Evolutionary conservation across 2,329 filamentous ascomycete genomes (phyloP).

Genomic region (Pseudodiploospora longispora): DNA sequence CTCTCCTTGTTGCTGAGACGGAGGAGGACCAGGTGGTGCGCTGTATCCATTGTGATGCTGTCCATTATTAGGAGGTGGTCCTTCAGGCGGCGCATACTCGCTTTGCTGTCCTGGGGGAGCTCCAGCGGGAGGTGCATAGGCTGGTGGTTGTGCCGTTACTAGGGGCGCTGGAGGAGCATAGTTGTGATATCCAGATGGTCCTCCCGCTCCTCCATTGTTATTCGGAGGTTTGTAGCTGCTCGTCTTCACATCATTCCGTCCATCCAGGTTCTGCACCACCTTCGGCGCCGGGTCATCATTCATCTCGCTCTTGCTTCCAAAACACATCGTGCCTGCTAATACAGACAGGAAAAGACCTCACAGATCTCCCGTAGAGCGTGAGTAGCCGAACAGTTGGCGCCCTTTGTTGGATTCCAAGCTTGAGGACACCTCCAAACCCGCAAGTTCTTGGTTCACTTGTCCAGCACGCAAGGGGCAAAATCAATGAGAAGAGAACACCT

Average conservation of each 20-base stretch:
- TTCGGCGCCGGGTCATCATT: constrained; percentile 32
- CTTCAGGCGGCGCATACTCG: constrained; percentile 14
- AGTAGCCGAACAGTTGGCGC: too few species aligned
- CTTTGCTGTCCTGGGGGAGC: constrained; percentile 19
- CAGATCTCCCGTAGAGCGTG: too few species aligned
- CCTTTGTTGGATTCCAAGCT: too few species aligned
- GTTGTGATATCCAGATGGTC: constrained; percentile 6
- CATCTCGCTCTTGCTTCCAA: constrained; percentile 35
- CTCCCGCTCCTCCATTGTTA: constrained; percentile 4
- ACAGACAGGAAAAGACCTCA: too few species aligned
- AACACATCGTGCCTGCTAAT: constrained; percentile 34
- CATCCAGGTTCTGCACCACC: constrained; percentile 25
- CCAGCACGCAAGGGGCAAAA: too few species aligned
- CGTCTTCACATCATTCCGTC: constrained; percentile 19
- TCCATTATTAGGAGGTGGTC: constrained; percentile 18
- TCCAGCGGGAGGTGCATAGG: constrained; percentile 25
- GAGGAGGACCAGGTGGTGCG: constrained; percentile 27
- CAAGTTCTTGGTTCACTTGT: too few species aligned
- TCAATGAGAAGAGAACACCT: too few species aligned
- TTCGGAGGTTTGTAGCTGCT: constrained; percentile 6
- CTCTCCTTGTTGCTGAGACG: constrained; percentile 16
- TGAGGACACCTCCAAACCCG: too few species aligned
- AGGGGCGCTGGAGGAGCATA: constrained; percentile 3
- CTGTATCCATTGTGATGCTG: constrained; percentile 12
- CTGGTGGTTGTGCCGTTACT: not conserved